A percentile compares a stretch with the other conserved stretches of the same genome.
Evolutionary conservation across 768 basidiomycete species (phyloP).

Genomic region (Cyclocybe cylindracea): DNA sequence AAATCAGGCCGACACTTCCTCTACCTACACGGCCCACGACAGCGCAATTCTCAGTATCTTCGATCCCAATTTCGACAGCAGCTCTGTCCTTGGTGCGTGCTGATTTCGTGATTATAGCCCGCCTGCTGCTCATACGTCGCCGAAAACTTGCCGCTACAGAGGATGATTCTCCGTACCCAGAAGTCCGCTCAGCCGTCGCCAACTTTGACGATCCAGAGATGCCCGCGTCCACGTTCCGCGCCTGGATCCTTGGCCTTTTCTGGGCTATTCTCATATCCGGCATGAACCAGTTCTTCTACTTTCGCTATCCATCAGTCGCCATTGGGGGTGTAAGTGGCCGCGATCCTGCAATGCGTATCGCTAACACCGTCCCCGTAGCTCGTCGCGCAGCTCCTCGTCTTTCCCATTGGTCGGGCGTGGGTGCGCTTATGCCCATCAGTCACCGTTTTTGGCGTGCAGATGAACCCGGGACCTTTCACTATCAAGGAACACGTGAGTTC

Average conservation of each 20-base stretch:
- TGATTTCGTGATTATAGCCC: neutral
- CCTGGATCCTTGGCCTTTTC: slow-evolving; percentile 57
- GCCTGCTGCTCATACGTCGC: neutral
- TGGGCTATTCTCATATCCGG: slow-evolving; percentile 67
- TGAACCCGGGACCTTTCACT: slow-evolving; percentile 76
- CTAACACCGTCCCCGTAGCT: slow-evolving; percentile 32
- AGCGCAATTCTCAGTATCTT: slow-evolving; percentile 31
- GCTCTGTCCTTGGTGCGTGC: slow-evolving; percentile 27
- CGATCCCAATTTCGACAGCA: slow-evolving; percentile 38
- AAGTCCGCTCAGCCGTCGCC: slow-evolving; percentile 76
- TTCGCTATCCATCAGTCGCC: slow-evolving; percentile 66
- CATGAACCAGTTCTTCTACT: slow-evolving; percentile 79
- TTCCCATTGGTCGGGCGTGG: slow-evolving; percentile 69
- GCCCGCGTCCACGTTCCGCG: slow-evolving; percentile 58
- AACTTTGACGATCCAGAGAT: slow-evolving; percentile 71
- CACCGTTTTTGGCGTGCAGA: slow-evolving; percentile 54
- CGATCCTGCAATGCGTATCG: neutral
- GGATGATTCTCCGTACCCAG: slow-evolving; percentile 85
- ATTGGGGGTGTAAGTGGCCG: slow-evolving; percentile 46
- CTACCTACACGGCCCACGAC: slow-evolving; percentile 23
- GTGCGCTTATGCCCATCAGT: slow-evolving; percentile 58
- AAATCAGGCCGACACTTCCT: slow-evolving; percentile 24
- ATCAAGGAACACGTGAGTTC: slow-evolving; percentile 62
- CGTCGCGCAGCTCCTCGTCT: slow-evolving; percentile 70
- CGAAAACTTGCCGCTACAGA: slow-evolving; percentile 21